Percentiles rank a stretch among this genome's conserved stretches.
Conservation (phyloP, 176 grass and related monocot species). For the Rhipidocladum racemiflorum region DNA sequence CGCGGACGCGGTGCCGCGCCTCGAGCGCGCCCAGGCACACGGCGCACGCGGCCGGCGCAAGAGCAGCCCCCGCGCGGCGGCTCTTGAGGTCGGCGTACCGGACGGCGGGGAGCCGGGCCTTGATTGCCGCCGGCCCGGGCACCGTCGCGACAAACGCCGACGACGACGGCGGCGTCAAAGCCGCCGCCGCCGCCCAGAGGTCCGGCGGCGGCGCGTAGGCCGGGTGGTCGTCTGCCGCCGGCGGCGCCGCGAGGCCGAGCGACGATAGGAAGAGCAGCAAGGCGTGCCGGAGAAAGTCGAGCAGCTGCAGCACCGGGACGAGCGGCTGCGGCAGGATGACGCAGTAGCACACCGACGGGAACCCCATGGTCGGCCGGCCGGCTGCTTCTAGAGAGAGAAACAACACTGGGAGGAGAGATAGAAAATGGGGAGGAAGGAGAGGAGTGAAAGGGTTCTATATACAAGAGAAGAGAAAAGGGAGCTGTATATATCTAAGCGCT, state of each 20-base stretch:
- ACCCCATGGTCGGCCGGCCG: slow-evolving; percentile 48
- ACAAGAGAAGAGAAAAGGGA: not conserved
- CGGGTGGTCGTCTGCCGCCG: slow-evolving; percentile 43
- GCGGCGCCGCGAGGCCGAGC: slow-evolving; percentile 43
- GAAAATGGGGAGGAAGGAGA: not conserved
- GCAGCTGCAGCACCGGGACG: slow-evolving; percentile 58
- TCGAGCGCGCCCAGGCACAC: slow-evolving; percentile 74
- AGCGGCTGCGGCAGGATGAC: slow-evolving; percentile 82
- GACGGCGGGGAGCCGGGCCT: slow-evolving; percentile 50
- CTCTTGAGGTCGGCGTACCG: slow-evolving; percentile 38
- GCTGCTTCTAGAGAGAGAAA: slow-evolving; percentile 1
- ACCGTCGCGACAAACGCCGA: not conserved
- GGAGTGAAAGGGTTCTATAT: slow-evolving; percentile 26
- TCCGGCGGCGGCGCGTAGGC: slow-evolving; percentile 19
- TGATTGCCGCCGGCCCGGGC: slow-evolving; percentile 33
- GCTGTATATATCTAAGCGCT: not conserved
- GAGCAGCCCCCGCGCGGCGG: not conserved
- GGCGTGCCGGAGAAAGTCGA: slow-evolving; percentile 49
- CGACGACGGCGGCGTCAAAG: not conserved
- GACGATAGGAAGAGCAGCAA: slow-evolving; percentile 46
- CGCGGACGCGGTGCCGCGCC: slow-evolving; percentile 54
- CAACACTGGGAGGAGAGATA: not conserved
- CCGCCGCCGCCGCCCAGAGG: slow-evolving; percentile 20
- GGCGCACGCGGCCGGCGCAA: slow-evolving; percentile 31
- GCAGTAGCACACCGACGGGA: slow-evolving; percentile 68